Conservation (phyloP, 148 eudicot species). For the Camellia granthamiana region DNA sequence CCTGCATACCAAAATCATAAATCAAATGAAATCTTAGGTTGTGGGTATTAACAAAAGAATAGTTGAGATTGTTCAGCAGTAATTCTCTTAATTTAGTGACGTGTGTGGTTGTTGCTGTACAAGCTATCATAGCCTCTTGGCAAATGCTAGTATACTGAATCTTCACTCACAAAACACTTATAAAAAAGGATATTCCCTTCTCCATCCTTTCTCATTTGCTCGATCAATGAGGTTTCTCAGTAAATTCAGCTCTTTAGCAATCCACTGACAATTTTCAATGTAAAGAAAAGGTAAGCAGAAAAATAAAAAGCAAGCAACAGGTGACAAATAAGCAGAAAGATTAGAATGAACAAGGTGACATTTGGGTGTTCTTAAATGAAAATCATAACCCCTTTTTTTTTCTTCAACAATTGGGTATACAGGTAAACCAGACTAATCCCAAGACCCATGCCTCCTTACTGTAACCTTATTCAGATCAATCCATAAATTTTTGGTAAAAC, state of each 20-base stretch:
- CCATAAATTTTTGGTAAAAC: not conserved
- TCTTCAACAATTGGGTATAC: not conserved
- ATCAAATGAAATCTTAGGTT: not conserved
- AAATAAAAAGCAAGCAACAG: not conserved
- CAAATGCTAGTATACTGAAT: not conserved
- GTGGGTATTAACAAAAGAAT: not conserved
- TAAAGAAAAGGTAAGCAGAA: constrained; percentile 5
- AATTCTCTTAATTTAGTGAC: not conserved
- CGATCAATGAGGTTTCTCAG: constrained; percentile 57
- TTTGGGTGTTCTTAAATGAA: not conserved
- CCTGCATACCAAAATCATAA: not conserved
- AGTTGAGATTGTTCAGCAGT: not conserved
- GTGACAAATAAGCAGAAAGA: not conserved
- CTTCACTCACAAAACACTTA: not conserved
- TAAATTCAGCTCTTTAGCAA: constrained; percentile 42
- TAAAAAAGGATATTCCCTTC: constrained; percentile 58
- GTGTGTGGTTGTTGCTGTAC: not conserved
- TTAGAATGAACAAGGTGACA: not conserved
- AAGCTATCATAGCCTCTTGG: constrained; percentile 3
- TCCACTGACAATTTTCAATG: constrained; percentile 36
- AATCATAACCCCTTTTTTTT: not conserved
- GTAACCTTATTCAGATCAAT: not conserved
- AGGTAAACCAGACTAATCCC: not conserved
- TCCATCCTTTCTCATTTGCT: constrained; percentile 75
- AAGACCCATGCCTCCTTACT: too few relatives aligned